Evolutionary conservation across 2,329 filamentous ascomycete genomes (phyloP), one percentile per base, ranked within the genome.

Genomic region (Apiospora hydei): DNA sequence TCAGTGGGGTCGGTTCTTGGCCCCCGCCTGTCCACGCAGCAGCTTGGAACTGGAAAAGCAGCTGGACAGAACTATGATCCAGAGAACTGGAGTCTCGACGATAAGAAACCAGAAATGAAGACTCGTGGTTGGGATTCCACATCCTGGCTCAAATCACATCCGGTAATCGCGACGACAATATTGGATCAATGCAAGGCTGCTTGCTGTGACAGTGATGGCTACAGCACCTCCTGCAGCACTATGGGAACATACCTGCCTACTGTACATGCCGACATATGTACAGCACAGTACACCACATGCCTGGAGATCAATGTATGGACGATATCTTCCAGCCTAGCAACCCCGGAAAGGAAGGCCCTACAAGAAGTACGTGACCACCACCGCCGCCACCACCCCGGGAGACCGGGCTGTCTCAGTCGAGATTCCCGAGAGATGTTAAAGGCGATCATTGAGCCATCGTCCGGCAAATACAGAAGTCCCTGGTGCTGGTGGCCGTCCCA

Each of bases 81-180:
- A 38, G 34, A 38, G 34, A 61, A 14, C 57, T 64, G 18, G 57
- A 24, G 57, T 41, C 21, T n/a, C n/a, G 57, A 64, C 57, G 57
- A 64, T 64, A 64, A 64, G 57, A 64, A 41, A 64, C 57, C 34
- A 64, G 57, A 64, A 64, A 41, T 64, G 34, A 64, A 41, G n/a
- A 64, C 34, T 64, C 34, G 8, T 64, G 57, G 57, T 64, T 64
- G 34, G 34, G 57, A 64, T 64, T 38, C 46, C 34, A 64, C 57
- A 64, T 64, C 57, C 57, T 41, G 41, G 57, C 57, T 41, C 57
- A 64, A 64, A 41, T 24, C 57, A 64, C 57, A 34, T n/a, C 57
- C 57, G 57, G 57, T 41, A 64, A 64, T 64, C 57, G 57, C 57
- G 34, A 64, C 57, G 34, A 64, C 57, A 64, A 64, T 64, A 64